Evolutionary conservation across 1,284 basidiomycete genomes (phyloP).

Genomic region (Leccinum subrobustum): DNA sequence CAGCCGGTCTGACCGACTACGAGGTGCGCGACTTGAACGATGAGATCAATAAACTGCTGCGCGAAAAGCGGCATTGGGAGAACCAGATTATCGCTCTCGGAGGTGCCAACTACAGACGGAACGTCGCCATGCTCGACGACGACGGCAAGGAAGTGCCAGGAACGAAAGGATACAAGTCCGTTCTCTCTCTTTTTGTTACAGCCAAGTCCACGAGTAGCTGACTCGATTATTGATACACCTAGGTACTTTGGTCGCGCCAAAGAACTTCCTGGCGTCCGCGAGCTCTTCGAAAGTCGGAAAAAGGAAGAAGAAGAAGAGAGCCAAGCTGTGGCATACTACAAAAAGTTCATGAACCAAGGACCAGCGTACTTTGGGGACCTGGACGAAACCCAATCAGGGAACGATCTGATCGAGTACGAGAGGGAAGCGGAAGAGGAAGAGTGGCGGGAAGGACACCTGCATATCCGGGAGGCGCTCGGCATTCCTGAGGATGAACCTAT

Average conservation of each 20-base stretch:
- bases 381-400: conserved; percentile 64
- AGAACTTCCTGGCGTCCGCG: conserved; percentile 93
- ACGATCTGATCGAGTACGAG: conserved; percentile 76
- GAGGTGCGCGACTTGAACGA: conserved; percentile 91
- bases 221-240: background rate
- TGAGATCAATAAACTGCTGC: conserved; percentile 94
- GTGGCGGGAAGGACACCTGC: conserved; percentile 68
- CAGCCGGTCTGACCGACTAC: conserved; percentile 92
- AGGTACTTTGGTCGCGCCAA: conserved; percentile 98
- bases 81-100: conserved; percentile 94
- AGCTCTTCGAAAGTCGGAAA: conserved; percentile 86
- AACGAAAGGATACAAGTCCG: conserved; percentile 97
- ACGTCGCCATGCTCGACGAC: conserved; percentile 88
- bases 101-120: conserved; percentile 94
- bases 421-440: conserved; percentile 73
- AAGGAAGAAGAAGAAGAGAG: conserved; percentile 85
- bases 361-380: conserved; percentile 91
- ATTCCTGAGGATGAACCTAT: conserved; percentile 50
- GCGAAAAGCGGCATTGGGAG: conserved; percentile 98
- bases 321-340: conserved; percentile 74
- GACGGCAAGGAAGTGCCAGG: conserved; percentile 95
- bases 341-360: conserved; percentile 83
- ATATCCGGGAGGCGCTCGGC: conserved; percentile 56
- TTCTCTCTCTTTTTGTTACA: conserved; percentile 11
- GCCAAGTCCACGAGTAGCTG: background rate